Base-by-base conservation (phyloP, 2,329 filamentous ascomycete genomes). In the Hypoxylon sp. region DNA sequence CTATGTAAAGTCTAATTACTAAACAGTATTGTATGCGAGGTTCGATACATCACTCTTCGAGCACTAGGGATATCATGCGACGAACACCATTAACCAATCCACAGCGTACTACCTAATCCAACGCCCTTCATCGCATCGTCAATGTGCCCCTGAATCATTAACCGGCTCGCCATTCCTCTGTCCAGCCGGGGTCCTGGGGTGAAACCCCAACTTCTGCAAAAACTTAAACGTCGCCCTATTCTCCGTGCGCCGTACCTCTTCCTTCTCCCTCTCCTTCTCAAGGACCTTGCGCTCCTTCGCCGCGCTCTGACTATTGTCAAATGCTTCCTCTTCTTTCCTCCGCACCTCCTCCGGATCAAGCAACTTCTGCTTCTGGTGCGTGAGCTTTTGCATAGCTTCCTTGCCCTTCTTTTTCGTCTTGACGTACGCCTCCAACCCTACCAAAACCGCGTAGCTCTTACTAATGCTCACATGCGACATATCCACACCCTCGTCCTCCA, bases 371-470 rank as follows among this genome's bases (percentile, higher is more conserved):
- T 87, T 84, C 27, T 83, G 77, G 32, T 85, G 81, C 25, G 82
- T 78, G 37, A 87, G 72, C 63, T 85, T 86, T 60, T 84, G 81
- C 63, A 81, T 74, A 9, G 84, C 71, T 47, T 80, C 78, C 78
- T 91, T 91, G 32, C 90, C 84, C 74, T 89, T 89, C 61, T 83
- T 83, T 52, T 89, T 87, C 11, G 90, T 90, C 72, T 89, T 89
- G 52, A 90, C 80, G 74, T 96, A 97, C 12, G 89, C 86, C 81
- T 97, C 94, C 3, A 97, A 83, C 0, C 94, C 94, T 0, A 94
- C 86, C 0, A 97, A 83, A 0, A 97, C 88, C 0, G 91, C 90
- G 74, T 97, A 97, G 1, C 90, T 91, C 72, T 93, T 90, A 43
- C 90, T 93, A 47, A 97, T 91, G 16, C 89, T 91, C 9, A 96